phyloP scores from a whole-genome alignment of 2,329 filamentous ascomycete species.

The Fusarium decemcellulare region DNA sequence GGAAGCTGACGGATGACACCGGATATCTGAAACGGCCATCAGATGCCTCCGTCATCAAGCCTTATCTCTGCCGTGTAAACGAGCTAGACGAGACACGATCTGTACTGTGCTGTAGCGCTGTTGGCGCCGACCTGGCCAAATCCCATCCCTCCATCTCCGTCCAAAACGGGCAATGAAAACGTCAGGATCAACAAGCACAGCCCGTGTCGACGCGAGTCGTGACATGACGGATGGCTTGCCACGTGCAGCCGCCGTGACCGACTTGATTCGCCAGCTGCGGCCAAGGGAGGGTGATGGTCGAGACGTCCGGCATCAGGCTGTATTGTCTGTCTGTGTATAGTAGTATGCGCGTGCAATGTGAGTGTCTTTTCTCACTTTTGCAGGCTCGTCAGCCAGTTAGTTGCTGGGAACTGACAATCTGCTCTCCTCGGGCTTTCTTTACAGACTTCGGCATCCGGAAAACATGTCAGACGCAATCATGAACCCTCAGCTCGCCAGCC shows the following conservation, averaged over 20 bases:
- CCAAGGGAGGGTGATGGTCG: background rate
- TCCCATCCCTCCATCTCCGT: slow-evolving; percentile 8
- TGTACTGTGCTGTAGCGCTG: background rate
- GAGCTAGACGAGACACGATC: too few species aligned
- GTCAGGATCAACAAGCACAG: slow-evolving; percentile 10
- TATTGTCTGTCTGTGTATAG: too few species aligned
- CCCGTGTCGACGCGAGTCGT: slow-evolving; percentile 1
- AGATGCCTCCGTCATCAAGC: background rate
- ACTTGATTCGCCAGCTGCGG: slow-evolving; percentile 7
- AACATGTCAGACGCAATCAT: background rate
- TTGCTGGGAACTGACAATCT: background rate
- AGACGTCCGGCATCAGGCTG: background rate
- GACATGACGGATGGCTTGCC: slow-evolving; percentile 3
- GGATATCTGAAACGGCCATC: background rate
- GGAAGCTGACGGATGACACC: background rate
- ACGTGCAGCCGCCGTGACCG: slow-evolving; percentile 7
- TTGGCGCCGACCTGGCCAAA: background rate
- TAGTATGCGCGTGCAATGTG: too few species aligned
- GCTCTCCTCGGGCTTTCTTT: background rate
- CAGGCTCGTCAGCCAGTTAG: too few species aligned
- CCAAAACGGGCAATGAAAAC: slow-evolving; percentile 24
- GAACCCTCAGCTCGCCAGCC: background rate
- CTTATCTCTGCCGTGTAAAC: background rate
- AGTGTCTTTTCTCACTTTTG: too few species aligned
- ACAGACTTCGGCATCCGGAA: background rate